Evolutionary conservation across 108 stramenopile genomes (phyloP).

Genomic region (Seminavis robusta): DNA sequence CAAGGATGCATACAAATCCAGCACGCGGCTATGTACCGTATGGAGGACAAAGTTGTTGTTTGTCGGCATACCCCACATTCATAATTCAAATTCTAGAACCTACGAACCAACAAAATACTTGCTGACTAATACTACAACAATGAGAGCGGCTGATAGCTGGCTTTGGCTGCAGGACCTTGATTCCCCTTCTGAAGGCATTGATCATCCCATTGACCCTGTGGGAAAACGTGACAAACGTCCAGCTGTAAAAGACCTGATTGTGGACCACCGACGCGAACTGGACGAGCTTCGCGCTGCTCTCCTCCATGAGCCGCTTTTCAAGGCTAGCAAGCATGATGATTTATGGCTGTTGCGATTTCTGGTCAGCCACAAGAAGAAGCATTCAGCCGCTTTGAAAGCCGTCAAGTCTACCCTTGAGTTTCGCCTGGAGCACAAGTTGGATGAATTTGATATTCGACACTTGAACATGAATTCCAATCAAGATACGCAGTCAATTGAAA

Average conservation of each 20-base stretch:
- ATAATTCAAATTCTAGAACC: too few species aligned
- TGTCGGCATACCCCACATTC: too few species aligned
- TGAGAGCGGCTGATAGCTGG: too few species aligned
- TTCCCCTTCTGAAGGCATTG: too few species aligned
- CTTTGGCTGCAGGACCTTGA: too few species aligned
- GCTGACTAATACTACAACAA: too few species aligned
- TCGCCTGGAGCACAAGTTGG: conserved; percentile 7
- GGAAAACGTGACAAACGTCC: neutral
- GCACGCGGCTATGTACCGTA: too few species aligned
- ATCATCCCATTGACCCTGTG: neutral
- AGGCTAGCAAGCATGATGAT: conserved; percentile 12
- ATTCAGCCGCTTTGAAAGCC: neutral
- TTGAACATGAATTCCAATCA: too few species aligned
- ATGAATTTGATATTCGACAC: conserved; percentile 1
- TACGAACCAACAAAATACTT: too few species aligned
- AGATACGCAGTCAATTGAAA: too few species aligned
- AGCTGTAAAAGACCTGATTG: neutral
- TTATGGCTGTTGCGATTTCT: conserved; percentile 12
- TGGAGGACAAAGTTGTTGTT: too few species aligned
- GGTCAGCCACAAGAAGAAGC: conserved; percentile 1
- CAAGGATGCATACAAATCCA: too few species aligned
- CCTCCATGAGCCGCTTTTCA: conserved; percentile 2
- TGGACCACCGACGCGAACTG: neutral
- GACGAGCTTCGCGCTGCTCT: neutral
- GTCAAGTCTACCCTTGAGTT: neutral